These are phyloP conservation scores for Alternaria longipes DNA, from an alignment of 2,329 filamentous ascomycete species.

Conservation along the genomic window DNA sequence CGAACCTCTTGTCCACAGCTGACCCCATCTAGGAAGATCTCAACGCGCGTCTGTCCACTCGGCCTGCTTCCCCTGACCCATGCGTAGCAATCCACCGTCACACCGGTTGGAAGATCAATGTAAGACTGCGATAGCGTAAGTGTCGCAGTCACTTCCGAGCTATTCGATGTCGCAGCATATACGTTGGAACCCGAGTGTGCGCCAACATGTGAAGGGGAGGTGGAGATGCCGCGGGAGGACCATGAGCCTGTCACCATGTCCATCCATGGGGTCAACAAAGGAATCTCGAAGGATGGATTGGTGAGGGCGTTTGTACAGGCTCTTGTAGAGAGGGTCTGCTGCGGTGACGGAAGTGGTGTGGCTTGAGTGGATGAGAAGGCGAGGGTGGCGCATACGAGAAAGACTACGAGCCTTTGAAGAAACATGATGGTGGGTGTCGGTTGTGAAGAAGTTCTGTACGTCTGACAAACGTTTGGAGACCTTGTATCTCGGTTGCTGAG, in stretches of 20 bases:
- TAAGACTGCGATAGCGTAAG: constrained; percentile 27
- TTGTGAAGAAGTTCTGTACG: neutral
- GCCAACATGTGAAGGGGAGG: neutral
- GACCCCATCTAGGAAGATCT: constrained; percentile 27
- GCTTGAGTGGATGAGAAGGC: constrained; percentile 1
- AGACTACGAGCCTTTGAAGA: neutral
- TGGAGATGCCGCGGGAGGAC: constrained; percentile 14
- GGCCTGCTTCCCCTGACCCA: constrained; percentile 21
- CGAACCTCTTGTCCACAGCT: constrained; percentile 20
- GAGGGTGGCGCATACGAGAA: constrained; percentile 2
- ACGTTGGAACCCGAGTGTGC: constrained; percentile 12
- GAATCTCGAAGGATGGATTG: constrained; percentile 33
- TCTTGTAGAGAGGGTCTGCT: constrained; percentile 3
- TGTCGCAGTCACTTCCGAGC: constrained; percentile 16
- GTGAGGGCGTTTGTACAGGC: constrained; percentile 23
- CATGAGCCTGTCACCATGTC: constrained; percentile 30
- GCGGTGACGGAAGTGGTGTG: neutral
- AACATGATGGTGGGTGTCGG: neutral
- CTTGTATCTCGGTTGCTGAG: neutral
- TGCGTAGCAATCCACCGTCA: constrained; percentile 18
- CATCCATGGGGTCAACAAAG: constrained; percentile 22
- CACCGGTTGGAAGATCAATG: constrained; percentile 6
- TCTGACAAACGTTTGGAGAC: neutral
- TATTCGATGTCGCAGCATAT: constrained; percentile 24
- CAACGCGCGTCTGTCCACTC: constrained; percentile 20